A percentile compares a stretch with the other conserved stretches of the same genome.
Evolutionary conservation across 495 filamentous ascomycete species (phyloP).

Genomic region (Penicillium subrubescens): DNA sequence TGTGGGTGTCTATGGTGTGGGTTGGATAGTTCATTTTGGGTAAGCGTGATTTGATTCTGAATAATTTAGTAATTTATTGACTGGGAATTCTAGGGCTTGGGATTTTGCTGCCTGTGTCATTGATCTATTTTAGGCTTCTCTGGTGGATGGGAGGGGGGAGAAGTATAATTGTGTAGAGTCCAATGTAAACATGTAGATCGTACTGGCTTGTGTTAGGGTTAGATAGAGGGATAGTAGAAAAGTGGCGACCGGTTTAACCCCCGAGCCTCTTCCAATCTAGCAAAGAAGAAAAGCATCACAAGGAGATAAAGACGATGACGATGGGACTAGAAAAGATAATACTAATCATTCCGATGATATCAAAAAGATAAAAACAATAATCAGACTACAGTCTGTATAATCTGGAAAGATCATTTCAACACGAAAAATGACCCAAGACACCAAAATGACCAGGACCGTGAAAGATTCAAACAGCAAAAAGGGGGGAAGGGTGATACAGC

Average conservation of each 20-base stretch:
- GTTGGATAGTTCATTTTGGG: not conserved
- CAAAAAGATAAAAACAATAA: not conserved
- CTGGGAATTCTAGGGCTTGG: not conserved
- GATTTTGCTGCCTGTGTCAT: not conserved
- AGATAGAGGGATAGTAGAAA: not conserved
- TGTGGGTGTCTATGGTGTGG: not conserved
- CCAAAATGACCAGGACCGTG: constrained; percentile 5
- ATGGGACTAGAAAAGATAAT: not conserved
- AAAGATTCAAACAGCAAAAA: constrained; percentile 22
- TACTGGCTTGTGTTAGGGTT: constrained; percentile 4
- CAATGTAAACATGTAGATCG: not conserved
- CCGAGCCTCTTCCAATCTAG: not conserved
- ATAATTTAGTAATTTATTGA: not conserved
- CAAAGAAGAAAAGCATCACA: not conserved
- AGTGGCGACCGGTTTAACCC: constrained; percentile 22
- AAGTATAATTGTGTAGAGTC: not conserved
- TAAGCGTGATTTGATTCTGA: not conserved
- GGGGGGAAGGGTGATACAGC: constrained; percentile 37
- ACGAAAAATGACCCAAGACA: constrained; percentile 1
- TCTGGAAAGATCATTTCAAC: not conserved
- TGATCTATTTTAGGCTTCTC: not conserved
- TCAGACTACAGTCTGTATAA: not conserved
- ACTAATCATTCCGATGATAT: not conserved
- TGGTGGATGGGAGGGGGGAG: not conserved
- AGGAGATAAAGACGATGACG: not conserved